Percentiles rank a stretch among this genome's conserved stretches.
Conservation (phyloP, 257 asterid genomes). For the Asclepias syriaca region DNA sequence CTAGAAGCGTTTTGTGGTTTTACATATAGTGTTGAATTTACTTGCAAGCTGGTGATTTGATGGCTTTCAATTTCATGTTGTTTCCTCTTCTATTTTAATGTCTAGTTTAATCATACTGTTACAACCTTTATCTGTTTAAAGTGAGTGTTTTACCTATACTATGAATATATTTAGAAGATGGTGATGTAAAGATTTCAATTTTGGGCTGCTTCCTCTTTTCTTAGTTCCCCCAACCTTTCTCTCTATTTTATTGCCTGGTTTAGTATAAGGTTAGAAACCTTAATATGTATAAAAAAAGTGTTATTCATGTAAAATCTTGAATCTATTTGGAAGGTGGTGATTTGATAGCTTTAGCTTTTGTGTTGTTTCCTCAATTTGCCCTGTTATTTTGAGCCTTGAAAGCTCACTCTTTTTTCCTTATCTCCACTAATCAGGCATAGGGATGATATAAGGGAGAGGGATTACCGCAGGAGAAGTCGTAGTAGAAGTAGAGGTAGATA, state of each 20-base stretch:
- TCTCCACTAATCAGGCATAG: conserved; percentile 26
- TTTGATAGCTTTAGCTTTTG: background rate
- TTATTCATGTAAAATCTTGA: no score
- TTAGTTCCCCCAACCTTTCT: no score
- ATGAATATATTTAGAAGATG: no score
- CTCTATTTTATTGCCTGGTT: no score
- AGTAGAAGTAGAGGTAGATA: conserved; percentile 67
- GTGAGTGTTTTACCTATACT: background rate
- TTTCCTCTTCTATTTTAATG: background rate
- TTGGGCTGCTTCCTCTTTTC: no score
- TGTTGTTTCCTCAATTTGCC: background rate
- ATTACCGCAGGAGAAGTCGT: conserved; percentile 63
- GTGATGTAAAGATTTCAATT: no score
- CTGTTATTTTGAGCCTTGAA: background rate
- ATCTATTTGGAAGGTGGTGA: background rate
- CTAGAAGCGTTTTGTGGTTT: background rate
- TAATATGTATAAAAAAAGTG: no score
- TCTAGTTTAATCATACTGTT: background rate
- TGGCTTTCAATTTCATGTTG: background rate
- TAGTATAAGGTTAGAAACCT: no score
- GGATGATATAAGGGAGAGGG: conserved; percentile 59
- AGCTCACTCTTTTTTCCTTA: background rate
- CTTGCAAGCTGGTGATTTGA: background rate
- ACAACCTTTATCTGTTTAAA: background rate
- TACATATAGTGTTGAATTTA: background rate